A percentile compares a stretch with the other conserved stretches of the same genome.
phyloP scores from a whole-genome alignment of 148 eudicot genomes.

The Arctostaphylos glauca region DNA sequence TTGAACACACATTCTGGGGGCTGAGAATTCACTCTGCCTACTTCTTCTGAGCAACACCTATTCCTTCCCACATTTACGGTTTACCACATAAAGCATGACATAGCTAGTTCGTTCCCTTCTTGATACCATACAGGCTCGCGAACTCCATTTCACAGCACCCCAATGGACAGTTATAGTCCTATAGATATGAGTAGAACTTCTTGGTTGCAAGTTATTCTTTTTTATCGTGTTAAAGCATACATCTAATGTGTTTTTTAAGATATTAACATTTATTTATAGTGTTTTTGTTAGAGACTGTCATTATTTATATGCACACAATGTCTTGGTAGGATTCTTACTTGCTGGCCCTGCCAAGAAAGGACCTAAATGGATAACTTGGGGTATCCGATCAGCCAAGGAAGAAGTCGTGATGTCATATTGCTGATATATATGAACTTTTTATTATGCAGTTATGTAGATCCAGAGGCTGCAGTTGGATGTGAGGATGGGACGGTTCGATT shows the following conservation, averaged over 20 bases:
- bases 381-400: too few relatives aligned
- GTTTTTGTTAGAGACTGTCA: too few relatives aligned
- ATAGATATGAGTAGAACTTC: background rate
- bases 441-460: slow-evolving; percentile 73
- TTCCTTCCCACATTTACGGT: background rate
- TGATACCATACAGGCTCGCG: background rate
- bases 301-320: too few relatives aligned
- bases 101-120: background rate
- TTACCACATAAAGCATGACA: background rate
- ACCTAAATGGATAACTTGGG: too few relatives aligned
- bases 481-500: slow-evolving; percentile 81
- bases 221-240: background rate
- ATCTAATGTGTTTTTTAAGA: too few relatives aligned
- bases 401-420: too few relatives aligned
- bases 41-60: background rate
- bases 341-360: too few relatives aligned
- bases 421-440: too few relatives aligned
- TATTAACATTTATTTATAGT: too few relatives aligned
- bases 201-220: background rate
- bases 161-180: background rate
- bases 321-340: too few relatives aligned
- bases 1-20: background rate
- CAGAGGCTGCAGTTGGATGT: slow-evolving; percentile 83
- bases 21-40: background rate
- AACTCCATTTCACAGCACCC: background rate